Percentiles rank a stretch among this genome's conserved stretches.
Evolutionary conservation across 2,329 filamentous ascomycete genomes (phyloP).

Genomic region (Penicillium crustosum): DNA sequence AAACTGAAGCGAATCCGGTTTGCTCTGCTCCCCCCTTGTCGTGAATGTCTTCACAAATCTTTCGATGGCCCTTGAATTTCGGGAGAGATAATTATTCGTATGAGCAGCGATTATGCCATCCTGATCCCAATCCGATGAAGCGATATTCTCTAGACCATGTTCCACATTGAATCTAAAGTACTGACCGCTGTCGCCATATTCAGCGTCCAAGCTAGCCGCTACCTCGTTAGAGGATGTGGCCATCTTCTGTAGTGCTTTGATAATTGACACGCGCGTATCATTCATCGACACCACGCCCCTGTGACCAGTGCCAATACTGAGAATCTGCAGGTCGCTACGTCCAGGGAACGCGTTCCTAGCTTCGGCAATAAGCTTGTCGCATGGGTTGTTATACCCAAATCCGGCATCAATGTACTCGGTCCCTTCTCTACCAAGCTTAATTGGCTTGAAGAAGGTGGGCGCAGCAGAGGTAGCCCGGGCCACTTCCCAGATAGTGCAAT

Average conservation of each 20-base stretch:
- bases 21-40: not conserved
- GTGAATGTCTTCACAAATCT: not conserved
- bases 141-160: not conserved
- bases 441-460: not conserved
- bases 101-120: not conserved
- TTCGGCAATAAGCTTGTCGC: not conserved
- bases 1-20: not conserved
- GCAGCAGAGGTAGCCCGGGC: conserved; percentile 1
- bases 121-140: not conserved
- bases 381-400: conserved; percentile 1
- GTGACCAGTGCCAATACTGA: not conserved
- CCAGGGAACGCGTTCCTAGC: not conserved
- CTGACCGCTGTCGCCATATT: not conserved
- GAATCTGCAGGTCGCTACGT: not conserved
- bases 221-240: not conserved
- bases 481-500: not conserved
- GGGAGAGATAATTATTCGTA: not conserved
- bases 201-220: not conserved
- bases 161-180: conserved; percentile 5
- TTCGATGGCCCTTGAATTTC: not conserved
- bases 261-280: no score
- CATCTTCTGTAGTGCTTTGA: no score
- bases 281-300: not conserved
- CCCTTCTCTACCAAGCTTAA: not conserved
- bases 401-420: conserved; percentile 1